Base-by-base conservation (phyloP, 192 early-diverging fungal species). In the Lunasporangiospora selenospora region DNA sequence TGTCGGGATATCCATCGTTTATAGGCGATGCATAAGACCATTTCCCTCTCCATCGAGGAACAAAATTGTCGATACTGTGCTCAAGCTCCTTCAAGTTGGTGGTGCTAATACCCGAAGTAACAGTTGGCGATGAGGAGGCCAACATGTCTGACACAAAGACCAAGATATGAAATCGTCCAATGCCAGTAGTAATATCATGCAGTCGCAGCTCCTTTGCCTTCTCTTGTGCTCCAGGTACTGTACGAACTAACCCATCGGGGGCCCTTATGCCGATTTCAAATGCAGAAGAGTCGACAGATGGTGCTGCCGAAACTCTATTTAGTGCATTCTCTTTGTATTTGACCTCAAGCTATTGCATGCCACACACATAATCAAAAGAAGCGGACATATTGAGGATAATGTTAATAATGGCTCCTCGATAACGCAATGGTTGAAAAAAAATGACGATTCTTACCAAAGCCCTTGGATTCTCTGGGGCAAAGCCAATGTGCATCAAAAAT, bases 91-190 rank as follows among this genome's bases (percentile, higher is more conserved):
- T 59, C 26, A 43, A 32, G 3, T 21, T 39, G 2, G 47, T 38
- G n/a, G 51, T 49, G 10, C 23, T 0, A 30, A 42, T 26, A 13
- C 27, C 37, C 4, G 49, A 39, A 54, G 29, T 54, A 1, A 23
- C 27, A 19, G 12, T 41, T n/a, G 31, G 30, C 36, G 8, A 30
- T 18, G 37, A 15, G 12, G 38, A 41, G 6, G 39, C 30, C 12
- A 67, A 39, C 15, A 30, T 53, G 18, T 53, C 51, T 3, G 65
- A 59, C 3, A 51, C 41, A 40, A 67, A 67, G 34, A 67, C 51
- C 1, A 67, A 43, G 12, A 67, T 53, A 24, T 67, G 65, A 29
- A 67, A 67, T 7, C 65, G 49, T 31, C 49, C 56, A 13, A 67
- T 36, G 4, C 65, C 51, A 1, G 24, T 21, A 5, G 51, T 37